These are phyloP conservation scores for Setomelanomma holmii DNA, from an alignment of 2,329 filamentous ascomycete genomes.

Conservation along the genomic window DNA sequence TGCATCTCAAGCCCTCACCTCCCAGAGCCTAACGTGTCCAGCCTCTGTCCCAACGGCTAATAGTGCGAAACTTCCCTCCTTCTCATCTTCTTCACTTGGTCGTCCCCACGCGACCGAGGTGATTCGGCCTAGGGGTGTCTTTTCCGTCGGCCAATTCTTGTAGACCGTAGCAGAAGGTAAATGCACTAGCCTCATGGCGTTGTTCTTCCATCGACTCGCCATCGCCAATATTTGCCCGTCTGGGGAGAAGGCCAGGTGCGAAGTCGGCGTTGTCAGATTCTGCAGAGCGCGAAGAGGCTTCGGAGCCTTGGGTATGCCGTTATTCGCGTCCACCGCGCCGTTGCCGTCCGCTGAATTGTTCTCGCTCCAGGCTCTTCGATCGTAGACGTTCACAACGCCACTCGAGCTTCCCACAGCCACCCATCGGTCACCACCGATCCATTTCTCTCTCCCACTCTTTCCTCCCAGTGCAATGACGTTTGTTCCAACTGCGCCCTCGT, in stretches of 20 bases:
- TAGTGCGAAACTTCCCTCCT: conserved; percentile 66
- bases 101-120: conserved; percentile 61
- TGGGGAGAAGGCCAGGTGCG: conserved; percentile 78
- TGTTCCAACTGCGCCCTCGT: conserved; percentile 87
- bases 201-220: conserved; percentile 84
- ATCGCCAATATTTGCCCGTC: conserved; percentile 91
- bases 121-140: conserved; percentile 86
- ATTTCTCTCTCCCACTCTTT: conserved; percentile 63
- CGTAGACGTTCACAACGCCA: conserved; percentile 93
- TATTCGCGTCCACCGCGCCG: conserved; percentile 36
- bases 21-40: conserved; percentile 90
- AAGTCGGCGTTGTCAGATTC: conserved; percentile 86
- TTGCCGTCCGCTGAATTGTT: conserved; percentile 19
- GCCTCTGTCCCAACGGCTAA: conserved; percentile 87
- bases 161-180: conserved; percentile 92
- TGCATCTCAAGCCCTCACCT: conserved; percentile 53
- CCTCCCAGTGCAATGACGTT: conserved; percentile 84
- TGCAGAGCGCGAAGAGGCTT: conserved; percentile 77
- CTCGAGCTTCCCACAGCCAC: conserved; percentile 84
- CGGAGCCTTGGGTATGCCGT: conserved; percentile 69
- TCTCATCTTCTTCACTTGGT: conserved; percentile 57
- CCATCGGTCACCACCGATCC: conserved; percentile 83
- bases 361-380: conserved; percentile 70
- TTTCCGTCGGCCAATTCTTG: conserved; percentile 93
- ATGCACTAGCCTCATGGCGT: conserved; percentile 86